A percentile compares a stretch with the other conserved stretches of the same genome.
These are phyloP conservation scores for Pueraria montana DNA, from an alignment of 306 rosid genomes.

Conservation along the genomic window DNA sequence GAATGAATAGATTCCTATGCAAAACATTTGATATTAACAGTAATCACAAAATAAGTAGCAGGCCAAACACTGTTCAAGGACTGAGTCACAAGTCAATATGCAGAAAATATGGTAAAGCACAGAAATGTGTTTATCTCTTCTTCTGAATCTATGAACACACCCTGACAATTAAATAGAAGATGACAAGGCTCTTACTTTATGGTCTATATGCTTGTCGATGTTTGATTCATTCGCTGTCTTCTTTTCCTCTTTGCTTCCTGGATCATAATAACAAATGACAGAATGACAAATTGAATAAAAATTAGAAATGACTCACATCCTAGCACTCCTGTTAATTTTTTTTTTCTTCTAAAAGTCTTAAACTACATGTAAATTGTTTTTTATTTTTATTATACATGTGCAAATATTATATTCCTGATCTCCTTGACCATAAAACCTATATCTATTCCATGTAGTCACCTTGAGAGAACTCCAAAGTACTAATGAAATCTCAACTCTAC, in stretches of 20 bases:
- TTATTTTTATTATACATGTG: not conserved
- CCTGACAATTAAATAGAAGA: conserved; percentile 8
- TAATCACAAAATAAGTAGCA: conserved; percentile 31
- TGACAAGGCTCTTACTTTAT: conserved; percentile 56
- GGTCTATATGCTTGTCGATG: conserved; percentile 44
- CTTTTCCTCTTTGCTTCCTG: conserved; percentile 58
- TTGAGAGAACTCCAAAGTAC: conserved; percentile 4
- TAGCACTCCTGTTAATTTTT: not conserved
- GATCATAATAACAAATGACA: conserved; percentile 39
- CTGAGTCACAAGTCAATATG: not conserved
- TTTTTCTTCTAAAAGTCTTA: not conserved
- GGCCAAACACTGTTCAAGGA: conserved; percentile 1
- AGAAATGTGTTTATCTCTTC: conserved; percentile 2
- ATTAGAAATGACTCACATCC: conserved; percentile 12
- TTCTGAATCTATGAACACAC: not conserved
- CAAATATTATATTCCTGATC: not conserved
- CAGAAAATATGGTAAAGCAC: conserved; percentile 28
- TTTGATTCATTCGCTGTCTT: conserved; percentile 44
- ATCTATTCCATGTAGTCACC: conserved; percentile 30
- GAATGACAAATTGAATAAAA: conserved; percentile 35
- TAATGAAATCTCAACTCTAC: conserved; percentile 52
- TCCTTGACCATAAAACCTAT: conserved; percentile 18
- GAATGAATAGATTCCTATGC: conserved; percentile 65
- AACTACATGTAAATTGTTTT: not conserved
- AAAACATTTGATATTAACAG: conserved; percentile 48